These are phyloP conservation scores for Ilex asprella DNA, from an alignment of 257 asterid genomes.

Conservation along the genomic window DNA sequence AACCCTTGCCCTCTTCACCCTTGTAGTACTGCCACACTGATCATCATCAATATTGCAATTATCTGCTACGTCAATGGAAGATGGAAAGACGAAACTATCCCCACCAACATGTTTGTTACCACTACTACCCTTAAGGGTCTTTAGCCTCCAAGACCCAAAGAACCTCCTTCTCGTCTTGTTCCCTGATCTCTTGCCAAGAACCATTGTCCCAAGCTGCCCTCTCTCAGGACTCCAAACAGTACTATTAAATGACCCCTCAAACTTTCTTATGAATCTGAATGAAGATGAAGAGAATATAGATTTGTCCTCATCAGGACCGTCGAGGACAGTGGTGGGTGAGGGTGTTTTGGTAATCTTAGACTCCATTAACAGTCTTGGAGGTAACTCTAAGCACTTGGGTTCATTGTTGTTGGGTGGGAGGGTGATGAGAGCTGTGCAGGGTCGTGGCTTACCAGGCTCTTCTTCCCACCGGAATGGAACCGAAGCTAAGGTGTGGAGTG, in stretches of 20 bases:
- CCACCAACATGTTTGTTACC: constrained; percentile 10
- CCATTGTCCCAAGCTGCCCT: not conserved
- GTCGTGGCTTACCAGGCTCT: not conserved
- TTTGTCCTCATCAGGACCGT: no score
- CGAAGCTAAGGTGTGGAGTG: constrained; percentile 6
- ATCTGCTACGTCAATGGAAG: constrained; percentile 4
- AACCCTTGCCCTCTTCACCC: not conserved
- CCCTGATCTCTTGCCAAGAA: not conserved
- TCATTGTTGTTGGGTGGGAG: not conserved
- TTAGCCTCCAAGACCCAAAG: not conserved
- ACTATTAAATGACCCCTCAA: not conserved
- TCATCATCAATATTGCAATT: not conserved
- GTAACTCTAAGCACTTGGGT: not conserved
- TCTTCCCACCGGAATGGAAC: not conserved
- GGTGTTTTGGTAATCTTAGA: no score
- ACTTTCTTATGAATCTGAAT: no score
- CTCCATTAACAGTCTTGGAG: not conserved
- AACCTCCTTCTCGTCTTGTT: not conserved
- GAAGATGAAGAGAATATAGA: no score
- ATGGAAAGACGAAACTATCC: constrained; percentile 36
- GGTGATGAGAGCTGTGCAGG: not conserved
- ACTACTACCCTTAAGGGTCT: no score
- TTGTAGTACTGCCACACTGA: not conserved
- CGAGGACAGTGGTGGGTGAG: no score
- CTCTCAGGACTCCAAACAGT: not conserved